Percentiles rank a stretch among this genome's conserved stretches.
phyloP scores from a whole-genome alignment of 2,329 filamentous ascomycete genomes.

The Pleoardoris graminearum region DNA sequence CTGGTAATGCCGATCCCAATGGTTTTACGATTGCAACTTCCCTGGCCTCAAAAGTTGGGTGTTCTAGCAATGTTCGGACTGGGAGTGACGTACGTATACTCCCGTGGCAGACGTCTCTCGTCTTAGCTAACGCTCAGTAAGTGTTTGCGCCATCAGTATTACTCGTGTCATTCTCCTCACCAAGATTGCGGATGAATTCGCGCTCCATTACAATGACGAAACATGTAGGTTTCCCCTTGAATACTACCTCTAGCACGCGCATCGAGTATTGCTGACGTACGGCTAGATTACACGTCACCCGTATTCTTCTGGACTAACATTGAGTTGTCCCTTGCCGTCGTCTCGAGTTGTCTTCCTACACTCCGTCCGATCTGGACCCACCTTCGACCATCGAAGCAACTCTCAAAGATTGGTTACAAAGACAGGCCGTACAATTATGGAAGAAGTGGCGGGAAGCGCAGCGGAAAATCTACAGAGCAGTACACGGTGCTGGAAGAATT shows the following conservation, averaged over 20 bases:
- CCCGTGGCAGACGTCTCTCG: too few species aligned
- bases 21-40: constrained; percentile 10
- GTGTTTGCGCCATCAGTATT: constrained; percentile 27
- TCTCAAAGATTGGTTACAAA: neutral
- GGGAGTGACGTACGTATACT: constrained; percentile 12
- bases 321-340: constrained; percentile 30
- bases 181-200: constrained; percentile 23
- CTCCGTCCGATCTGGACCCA: constrained; percentile 30
- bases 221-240: constrained; percentile 20
- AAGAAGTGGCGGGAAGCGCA: too few species aligned
- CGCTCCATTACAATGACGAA: constrained; percentile 24
- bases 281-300: constrained; percentile 26
- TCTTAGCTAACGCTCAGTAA: too few species aligned
- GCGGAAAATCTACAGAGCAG: too few species aligned
- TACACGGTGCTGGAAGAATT: too few species aligned
- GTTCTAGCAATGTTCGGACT: constrained; percentile 13
- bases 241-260: too few species aligned
- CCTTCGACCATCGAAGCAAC: constrained; percentile 16
- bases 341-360: constrained; percentile 31
- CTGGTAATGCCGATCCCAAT: constrained; percentile 15
- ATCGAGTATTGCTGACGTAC: neutral
- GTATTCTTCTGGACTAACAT: constrained; percentile 38
- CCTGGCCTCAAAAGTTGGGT: constrained; percentile 4
- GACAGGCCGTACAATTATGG: too few species aligned
- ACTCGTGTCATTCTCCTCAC: constrained; percentile 25